Base-by-base conservation (phyloP, 148 eudicot genomes). In the Rhododendron molle region DNA sequence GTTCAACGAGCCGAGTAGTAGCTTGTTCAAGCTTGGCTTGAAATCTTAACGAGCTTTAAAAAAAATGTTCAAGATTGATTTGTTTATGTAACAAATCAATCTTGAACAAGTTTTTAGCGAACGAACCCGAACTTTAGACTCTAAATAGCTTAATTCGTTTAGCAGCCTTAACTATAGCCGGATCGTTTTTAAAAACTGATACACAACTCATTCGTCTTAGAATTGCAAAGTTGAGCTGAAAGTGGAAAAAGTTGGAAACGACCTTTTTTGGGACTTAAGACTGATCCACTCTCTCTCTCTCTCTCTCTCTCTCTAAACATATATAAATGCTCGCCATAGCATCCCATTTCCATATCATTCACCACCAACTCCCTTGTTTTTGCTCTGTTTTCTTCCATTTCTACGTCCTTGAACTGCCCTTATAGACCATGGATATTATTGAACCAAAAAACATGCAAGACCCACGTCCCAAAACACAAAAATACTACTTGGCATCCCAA, bases 401-500 rank as follows among this genome's bases (percentile, higher is more conserved):
- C 69, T 23, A 20, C 18, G 0, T 3, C 43, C 4, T 16, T 20
- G 12, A 3, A 71, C 36, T 34, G 9, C 9, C 38, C 74, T 69
- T 36, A 1, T 21, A 9, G 40, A 32, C 13, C 52, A 83, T 83
- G 79, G 65, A 83, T 20, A 28, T 4, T 6, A 1, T 2, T 72
- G 65, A 72, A 47, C 18, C 46, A 58, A 83, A 71, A 49, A 43
- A 6, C 7, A 65, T 2, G 56, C 36, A 40, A 83, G 49, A 32
- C 85, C 78, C 85, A 72, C 28, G 40, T 71, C 85, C 2, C 43
- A 89, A 56, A 28, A 56, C 82, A 62, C 82, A 49, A 7, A 83
- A 81, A 77, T 71, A n/a, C 30, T 88, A 43, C 13, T 54, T 78
- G 80, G 49, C 85, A 26, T 32, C 85, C 36, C 90, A 89, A 83